Base-by-base conservation (phyloP, 805 yeast genomes). In the Kregervanrija delftensis region DNA sequence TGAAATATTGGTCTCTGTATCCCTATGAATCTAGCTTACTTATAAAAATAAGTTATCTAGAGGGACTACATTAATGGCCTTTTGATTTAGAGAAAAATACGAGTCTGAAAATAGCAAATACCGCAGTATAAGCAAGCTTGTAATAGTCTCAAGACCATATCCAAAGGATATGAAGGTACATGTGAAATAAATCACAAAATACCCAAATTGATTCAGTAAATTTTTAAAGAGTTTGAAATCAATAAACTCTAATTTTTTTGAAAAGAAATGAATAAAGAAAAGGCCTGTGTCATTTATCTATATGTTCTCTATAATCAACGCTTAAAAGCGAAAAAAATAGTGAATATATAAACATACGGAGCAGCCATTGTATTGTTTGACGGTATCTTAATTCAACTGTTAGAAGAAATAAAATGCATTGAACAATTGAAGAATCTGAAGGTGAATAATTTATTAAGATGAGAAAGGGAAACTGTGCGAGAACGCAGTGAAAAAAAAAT, bases 141-240 rank as follows among this genome's bases (percentile, higher is more conserved):
- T 63, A 58, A 48, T 63, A 57, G 55, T 49, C 61, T 57, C 67
- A 60, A 49, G 12, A 58, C 64, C 63, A 54, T 46, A 49, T 51
- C 45, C 31, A 31, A 14, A 22, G 28, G 28, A 22, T 22, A 22
- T 22, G 28, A 22, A 22, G 28, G 28, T 22, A 22, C 6, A 22
- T 22, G 28, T 22, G 6, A 22, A 22, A 6, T 6, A 22, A 22
- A 22, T 22, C 38, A 35, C 41, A 30, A 39, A 40, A 32, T 10
- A 32, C 9, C 30, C 22, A 12, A 11, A 33, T 37, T 28, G 40
- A 37, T 45, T 42, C 33, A 35, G 30, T 42, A 45, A 42, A 16
- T 28, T 30, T 44, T 41, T 44, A 22, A n/a, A 39, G 48, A 47
- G 50, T 46, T 45, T 43, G 50, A 33, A 33, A 38, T 33, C 40